Conservation (phyloP, 2,329 filamentous ascomycete species). For the Volutella citrinella region DNA sequence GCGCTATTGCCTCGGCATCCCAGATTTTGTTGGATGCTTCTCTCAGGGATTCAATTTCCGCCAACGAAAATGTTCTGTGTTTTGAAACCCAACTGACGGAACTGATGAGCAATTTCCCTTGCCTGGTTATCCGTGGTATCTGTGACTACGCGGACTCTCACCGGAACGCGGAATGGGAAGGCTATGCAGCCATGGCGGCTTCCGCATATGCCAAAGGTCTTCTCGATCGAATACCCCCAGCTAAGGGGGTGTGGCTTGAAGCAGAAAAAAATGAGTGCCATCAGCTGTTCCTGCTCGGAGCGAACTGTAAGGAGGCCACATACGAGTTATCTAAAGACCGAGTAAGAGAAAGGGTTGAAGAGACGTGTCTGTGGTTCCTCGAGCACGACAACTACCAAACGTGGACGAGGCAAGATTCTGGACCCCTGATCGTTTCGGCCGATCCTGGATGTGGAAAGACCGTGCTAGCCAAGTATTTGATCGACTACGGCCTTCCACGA, state of each 20-base stretch:
- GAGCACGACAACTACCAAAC: no score
- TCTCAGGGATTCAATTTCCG: no score
- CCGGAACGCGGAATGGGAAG: no score
- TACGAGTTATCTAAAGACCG: constrained; percentile 31
- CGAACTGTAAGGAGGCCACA: background rate
- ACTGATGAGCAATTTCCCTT: no score
- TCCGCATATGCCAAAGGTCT: constrained; percentile 3
- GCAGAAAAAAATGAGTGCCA: constrained; percentile 11
- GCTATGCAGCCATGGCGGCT: background rate
- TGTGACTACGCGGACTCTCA: no score
- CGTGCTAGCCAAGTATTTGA: constrained; percentile 32
- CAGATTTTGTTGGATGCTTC: no score
- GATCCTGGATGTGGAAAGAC: constrained; percentile 40
- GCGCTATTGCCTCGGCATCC: background rate
- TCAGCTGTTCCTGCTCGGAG: constrained; percentile 13
- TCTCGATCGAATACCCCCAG: constrained; percentile 4
- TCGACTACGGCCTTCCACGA: no score
- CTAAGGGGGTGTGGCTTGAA: constrained; percentile 1
- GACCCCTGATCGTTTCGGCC: constrained; percentile 32
- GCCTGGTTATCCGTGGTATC: no score
- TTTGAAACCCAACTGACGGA: no score
- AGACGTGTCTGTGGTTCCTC: no score
- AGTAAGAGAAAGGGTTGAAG: constrained; percentile 5
- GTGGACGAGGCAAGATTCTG: constrained; percentile 19
- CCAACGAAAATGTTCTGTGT: no score